Percentiles rank a stretch among this genome's conserved stretches.
Evolutionary conservation across 1,139 yeast species (phyloP).

Genomic region (Zhuliangozyma blackwelliae): DNA sequence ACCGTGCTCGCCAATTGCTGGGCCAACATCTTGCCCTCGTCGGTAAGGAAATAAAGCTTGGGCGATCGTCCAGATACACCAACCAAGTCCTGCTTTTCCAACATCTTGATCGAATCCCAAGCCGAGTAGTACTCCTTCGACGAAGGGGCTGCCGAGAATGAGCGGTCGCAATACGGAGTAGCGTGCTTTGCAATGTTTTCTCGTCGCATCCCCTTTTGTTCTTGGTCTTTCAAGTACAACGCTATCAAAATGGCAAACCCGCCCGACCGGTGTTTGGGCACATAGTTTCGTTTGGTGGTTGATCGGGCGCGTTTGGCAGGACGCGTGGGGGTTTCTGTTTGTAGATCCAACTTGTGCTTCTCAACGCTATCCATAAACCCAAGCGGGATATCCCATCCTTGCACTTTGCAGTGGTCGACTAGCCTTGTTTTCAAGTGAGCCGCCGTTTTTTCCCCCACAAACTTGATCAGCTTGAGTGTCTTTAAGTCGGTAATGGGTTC

Average conservation of each 20-base stretch:
- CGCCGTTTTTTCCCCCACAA: constrained; percentile 63
- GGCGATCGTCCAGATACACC: constrained; percentile 55
- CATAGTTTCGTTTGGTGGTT: constrained; percentile 37
- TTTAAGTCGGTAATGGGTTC: constrained; percentile 45
- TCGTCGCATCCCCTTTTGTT: constrained; percentile 52
- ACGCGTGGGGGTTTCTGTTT: constrained; percentile 9
- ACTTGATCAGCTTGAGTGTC: constrained; percentile 48
- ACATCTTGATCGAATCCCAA: constrained; percentile 68
- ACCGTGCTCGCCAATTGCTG: constrained; percentile 49
- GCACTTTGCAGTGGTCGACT: constrained; percentile 41
- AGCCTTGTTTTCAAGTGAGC: constrained; percentile 38
- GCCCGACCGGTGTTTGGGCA: constrained; percentile 79
- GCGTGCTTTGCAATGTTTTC: constrained; percentile 58
- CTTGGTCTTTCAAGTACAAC: constrained; percentile 49
- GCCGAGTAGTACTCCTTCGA: constrained; percentile 68
- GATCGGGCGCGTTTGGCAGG: constrained; percentile 17
- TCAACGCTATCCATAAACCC: constrained; percentile 18
- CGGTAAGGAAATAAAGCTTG: constrained; percentile 59
- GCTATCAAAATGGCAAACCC: constrained; percentile 81
- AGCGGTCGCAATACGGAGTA: constrained; percentile 55
- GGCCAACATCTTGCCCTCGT: constrained; percentile 68
- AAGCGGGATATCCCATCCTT: constrained; percentile 37
- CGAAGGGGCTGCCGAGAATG: constrained; percentile 62
- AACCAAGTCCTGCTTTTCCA: constrained; percentile 62
- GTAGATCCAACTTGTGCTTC: constrained; percentile 5